Evolutionary conservation across 2,329 filamentous ascomycete genomes (phyloP), one percentile per base, ranked within the genome.

Genomic region (Endocalyx cinctus): DNA sequence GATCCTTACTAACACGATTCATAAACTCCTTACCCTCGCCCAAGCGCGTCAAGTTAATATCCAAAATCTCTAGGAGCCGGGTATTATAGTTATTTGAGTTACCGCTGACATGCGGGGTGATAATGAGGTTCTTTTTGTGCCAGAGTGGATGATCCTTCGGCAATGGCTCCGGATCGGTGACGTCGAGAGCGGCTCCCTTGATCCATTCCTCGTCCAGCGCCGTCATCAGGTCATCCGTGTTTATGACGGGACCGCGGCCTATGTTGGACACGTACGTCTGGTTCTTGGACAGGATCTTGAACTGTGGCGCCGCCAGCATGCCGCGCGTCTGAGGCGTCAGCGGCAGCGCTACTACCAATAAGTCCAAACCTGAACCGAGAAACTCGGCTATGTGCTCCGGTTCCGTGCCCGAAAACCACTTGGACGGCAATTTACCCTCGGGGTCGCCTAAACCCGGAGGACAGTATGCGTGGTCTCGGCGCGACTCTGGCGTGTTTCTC

Each of bases 121-220:
- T 70, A 38, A 79, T 69, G 13, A 78, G 64, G 54, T 84, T 82
- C 16, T 71, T 66, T 38, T 72, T 62, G 27, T 67, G 67, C 82
- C 82, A 86, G 27, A 86, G 57, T 41, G 76, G 70, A 50, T 79
- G 71, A 15, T 76, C 72, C 12, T 57, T 48, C 0, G 79, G 80
- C 42, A 86, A 51, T 0, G 82, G 82, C 49, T 86, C 82, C 0
- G 81, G 81, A 43, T 85, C 79, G 3, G 80, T 79, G 2, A 85
- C 82, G 54, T 84, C 82, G 29, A 85, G 58, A 2, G 79, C 79
- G 0, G 81, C 82, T 16, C 81, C 81, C 13, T 61, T 40, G 36
- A 55, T 51, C 50, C 38, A 49, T 29, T 48, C 53, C 18, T 46
- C 43, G 33, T 62, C 51, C 14, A 85, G 57, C 1, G 78, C 74